A percentile compares a stretch with the other conserved stretches of the same genome.
These are phyloP conservation scores for Yamadazyma philogaea DNA, from an alignment of 805 yeast species.

Conservation along the genomic window DNA sequence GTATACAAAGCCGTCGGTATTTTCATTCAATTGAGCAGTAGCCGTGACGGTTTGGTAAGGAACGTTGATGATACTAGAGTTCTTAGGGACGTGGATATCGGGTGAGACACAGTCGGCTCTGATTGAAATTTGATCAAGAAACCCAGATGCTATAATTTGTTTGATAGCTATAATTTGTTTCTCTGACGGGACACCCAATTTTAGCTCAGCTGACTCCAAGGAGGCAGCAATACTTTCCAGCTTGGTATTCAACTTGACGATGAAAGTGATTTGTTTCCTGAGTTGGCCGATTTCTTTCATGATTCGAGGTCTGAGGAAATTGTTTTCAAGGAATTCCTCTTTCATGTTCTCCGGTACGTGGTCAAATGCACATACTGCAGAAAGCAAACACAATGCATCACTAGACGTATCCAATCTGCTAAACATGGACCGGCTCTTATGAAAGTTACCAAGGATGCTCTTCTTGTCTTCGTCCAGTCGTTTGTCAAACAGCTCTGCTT, in stretches of 20 bases:
- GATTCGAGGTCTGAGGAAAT: constrained; percentile 72
- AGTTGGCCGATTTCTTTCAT: constrained; percentile 85
- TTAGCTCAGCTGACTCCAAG: constrained; percentile 39
- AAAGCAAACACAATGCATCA: constrained; percentile 71
- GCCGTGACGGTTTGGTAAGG: constrained; percentile 66
- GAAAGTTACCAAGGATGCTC: constrained; percentile 41
- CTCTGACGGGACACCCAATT: constrained; percentile 63
- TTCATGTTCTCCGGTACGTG: constrained; percentile 55
- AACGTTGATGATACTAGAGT: constrained; percentile 52
- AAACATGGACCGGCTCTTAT: constrained; percentile 58
- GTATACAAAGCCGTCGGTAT: constrained; percentile 57
- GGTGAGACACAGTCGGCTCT: constrained; percentile 72
- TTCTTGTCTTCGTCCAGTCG: constrained; percentile 38
- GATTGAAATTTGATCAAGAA: constrained; percentile 83
- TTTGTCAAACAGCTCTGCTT: constrained; percentile 18
- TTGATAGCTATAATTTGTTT: constrained; percentile 73
- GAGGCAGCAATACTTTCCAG: constrained; percentile 55
- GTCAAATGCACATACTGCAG: constrained; percentile 86
- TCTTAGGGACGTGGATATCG: constrained; percentile 59
- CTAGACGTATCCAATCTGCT: constrained; percentile 66
- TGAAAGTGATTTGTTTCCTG: constrained; percentile 72
- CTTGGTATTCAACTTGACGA: constrained; percentile 64
- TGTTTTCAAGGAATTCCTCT: constrained; percentile 47
- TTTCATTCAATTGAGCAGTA: constrained; percentile 30
- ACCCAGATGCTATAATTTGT: constrained; percentile 92